phyloP scores from a whole-genome alignment of 495 filamentous ascomycete species.

The Hypoxylon intermedium region DNA sequence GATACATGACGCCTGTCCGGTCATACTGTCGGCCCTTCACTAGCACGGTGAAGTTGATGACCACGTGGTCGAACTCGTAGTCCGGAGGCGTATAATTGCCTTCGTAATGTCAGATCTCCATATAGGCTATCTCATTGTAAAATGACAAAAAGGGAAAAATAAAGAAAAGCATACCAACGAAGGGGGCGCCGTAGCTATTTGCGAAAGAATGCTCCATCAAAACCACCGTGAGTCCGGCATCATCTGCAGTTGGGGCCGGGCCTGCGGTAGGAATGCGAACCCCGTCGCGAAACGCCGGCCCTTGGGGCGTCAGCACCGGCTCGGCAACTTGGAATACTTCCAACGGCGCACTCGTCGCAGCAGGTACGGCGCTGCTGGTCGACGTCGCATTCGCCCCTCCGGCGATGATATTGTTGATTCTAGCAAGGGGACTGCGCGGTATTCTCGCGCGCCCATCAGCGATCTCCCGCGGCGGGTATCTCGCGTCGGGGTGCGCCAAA shows the following conservation, averaged over 20 bases:
- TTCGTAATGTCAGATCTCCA: constrained; percentile 39
- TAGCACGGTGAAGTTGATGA: constrained; percentile 82
- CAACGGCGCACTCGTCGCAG: constrained; percentile 42
- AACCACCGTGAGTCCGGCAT: constrained; percentile 48
- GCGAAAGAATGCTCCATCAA: constrained; percentile 81
- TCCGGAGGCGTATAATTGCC: constrained; percentile 75
- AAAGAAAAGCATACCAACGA: constrained; percentile 65
- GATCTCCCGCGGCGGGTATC: constrained; percentile 17
- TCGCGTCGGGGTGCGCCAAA: constrained; percentile 27
- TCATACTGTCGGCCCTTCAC: constrained; percentile 82
- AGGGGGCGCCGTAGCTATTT: constrained; percentile 80
- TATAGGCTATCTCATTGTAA: not conserved
- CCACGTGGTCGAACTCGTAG: constrained; percentile 81
- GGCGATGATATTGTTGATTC: constrained; percentile 31
- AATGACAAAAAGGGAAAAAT: no score
- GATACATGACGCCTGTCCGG: constrained; percentile 79
- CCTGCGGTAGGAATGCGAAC: constrained; percentile 37
- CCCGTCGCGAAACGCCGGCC: constrained; percentile 47
- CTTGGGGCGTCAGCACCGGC: constrained; percentile 61
- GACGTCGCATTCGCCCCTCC: constrained; percentile 3
- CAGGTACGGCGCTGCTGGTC: constrained; percentile 7
- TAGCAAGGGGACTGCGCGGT: constrained; percentile 33
- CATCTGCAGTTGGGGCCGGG: constrained; percentile 18
- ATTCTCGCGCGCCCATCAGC: constrained; percentile 2
- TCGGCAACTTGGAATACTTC: constrained; percentile 74